Evolutionary conservation across 2,329 filamentous ascomycete species (phyloP).

Genomic region (Escovopsis weberi): DNA sequence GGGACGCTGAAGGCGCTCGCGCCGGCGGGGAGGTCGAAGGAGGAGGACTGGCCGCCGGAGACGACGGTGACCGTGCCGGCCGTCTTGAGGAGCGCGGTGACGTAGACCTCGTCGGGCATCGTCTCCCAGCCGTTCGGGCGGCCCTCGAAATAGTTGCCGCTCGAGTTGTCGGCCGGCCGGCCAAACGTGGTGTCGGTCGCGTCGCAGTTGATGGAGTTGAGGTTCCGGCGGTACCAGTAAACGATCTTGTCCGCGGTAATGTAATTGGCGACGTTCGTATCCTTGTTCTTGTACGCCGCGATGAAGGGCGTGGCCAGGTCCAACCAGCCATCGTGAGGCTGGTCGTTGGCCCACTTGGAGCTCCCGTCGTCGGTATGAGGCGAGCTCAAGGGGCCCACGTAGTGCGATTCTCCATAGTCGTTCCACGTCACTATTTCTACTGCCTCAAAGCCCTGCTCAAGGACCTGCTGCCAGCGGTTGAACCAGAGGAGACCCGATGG

Average conservation of each 20-base stretch:
- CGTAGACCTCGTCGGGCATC: slow-evolving; percentile 35
- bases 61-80: slow-evolving; percentile 28
- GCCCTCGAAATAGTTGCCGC: slow-evolving; percentile 37
- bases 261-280: slow-evolving; percentile 22
- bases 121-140: slow-evolving; percentile 34
- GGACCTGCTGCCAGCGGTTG: slow-evolving; percentile 37
- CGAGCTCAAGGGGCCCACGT: slow-evolving; percentile 33
- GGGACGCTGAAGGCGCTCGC: slow-evolving; percentile 25
- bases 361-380: slow-evolving; percentile 27
- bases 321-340: slow-evolving; percentile 35
- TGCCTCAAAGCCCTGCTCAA: slow-evolving; percentile 30
- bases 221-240: slow-evolving; percentile 42
- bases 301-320: slow-evolving; percentile 40
- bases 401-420: slow-evolving; percentile 41
- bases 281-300: slow-evolving; percentile 34
- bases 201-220: slow-evolving; percentile 31
- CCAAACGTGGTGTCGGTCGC: slow-evolving; percentile 34
- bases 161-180: slow-evolving; percentile 25
- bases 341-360: slow-evolving; percentile 35
- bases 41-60: slow-evolving; percentile 28
- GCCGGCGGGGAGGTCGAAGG: slow-evolving; percentile 16
- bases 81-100: slow-evolving; percentile 34
- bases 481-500: slow-evolving; percentile 43
- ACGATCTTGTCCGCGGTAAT: slow-evolving; percentile 34
- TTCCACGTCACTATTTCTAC: slow-evolving; percentile 33